Evolutionary conservation across 2,329 filamentous ascomycete species (phyloP), one percentile per base, ranked within the genome.

Genomic region (Neonectria coccinea): DNA sequence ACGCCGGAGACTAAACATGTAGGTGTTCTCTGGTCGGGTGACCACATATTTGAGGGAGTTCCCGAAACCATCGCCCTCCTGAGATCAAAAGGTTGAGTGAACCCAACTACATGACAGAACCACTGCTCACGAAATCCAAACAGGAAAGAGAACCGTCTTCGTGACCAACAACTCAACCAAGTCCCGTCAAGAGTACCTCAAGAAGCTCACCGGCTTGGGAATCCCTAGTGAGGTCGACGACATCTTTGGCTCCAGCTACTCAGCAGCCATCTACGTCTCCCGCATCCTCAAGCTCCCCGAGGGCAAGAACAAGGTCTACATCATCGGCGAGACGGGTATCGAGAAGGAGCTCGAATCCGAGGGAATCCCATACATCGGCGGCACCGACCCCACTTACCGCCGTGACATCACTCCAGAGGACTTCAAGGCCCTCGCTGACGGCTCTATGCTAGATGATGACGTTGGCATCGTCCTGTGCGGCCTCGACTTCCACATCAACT

Each of bases 101-200:
- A 29, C 22, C 29, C 27, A 36, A 31, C 12, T 27, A 42, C 29
- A 36, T 14, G 11, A 44, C n/a, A 36, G 25, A 47, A 48, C 16
- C 27, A 41, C 12, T n/a, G 16, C 36, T 56, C 53, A 51, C 59
- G 56, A 4, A 4, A 51, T 27, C 22, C 25, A 44, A 6, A 16
- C 67, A 96, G 94, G 93, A 76, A 99, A 99, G 80, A 91, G 91
- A 77, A 87, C 96, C 36, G 90, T 99, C 59, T 99, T 99, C 77
- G 96, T 99, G 56, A 99, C 96, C 44, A 99, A 99, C 83, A 99
- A 99, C 83, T 97, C 94, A 76, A 98, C 96, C 62, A 99, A 99
- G 79, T 97, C 95, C 11, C 91, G 96, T 61, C 84, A 87, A 54
- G 94, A 97, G 78, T 99, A 99, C 81, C 91, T 92, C 78, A 93